Percentiles rank a stretch among this genome's conserved stretches.
Conservation (phyloP, 176 grass and related monocot species). For the Urochloa ruziziensis region DNA sequence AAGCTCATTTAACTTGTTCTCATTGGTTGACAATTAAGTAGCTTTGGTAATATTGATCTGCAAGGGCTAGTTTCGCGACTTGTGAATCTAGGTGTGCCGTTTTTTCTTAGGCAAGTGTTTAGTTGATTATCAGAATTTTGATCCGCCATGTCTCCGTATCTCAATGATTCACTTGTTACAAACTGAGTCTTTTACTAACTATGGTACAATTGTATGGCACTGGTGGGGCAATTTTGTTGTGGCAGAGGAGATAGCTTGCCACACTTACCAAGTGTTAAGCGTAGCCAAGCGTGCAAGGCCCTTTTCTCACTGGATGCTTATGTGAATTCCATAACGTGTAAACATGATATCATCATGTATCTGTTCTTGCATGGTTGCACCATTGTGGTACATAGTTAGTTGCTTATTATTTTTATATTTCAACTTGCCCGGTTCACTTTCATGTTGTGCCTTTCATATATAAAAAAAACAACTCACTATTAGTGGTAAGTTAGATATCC, state of each 20-base stretch:
- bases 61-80: conserved; percentile 8
- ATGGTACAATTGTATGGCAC: neutral
- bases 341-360: neutral
- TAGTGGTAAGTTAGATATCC: neutral
- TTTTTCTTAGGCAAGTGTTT: conserved; percentile 24
- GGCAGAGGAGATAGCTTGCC: neutral
- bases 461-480: neutral
- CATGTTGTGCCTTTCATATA: neutral
- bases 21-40: neutral
- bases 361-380: neutral
- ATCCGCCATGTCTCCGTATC: neutral
- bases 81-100: neutral
- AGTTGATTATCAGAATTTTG: conserved; percentile 21
- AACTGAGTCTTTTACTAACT: neutral
- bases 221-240: neutral
- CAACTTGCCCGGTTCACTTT: conserved; percentile 7
- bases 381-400: neutral
- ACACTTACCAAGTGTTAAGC: conserved; percentile 8
- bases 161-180: neutral
- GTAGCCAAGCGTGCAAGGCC: neutral
- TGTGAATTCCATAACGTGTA: conserved; percentile 12
- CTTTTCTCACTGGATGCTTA: conserved; percentile 14
- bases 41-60: neutral
- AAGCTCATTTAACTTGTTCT: conserved; percentile 2
- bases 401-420: neutral